phyloP scores from a whole-genome alignment of 2,329 filamentous ascomycete genomes.

The Pestalotiopsis sp. region DNA sequence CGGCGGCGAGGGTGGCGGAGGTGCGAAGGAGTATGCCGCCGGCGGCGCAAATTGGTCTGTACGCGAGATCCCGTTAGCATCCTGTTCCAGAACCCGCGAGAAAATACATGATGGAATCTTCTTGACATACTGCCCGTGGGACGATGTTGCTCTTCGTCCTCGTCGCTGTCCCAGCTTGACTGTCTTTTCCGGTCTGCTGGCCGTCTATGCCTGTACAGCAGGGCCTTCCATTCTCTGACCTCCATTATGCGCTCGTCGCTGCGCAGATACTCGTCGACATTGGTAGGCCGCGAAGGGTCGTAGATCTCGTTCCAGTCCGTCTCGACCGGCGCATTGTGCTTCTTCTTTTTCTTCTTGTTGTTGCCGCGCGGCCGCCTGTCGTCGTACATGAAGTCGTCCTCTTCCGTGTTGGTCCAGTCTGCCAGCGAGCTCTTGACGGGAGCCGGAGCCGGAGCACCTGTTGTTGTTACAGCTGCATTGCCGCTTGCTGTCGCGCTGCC shows the following conservation, averaged over 20 bases:
- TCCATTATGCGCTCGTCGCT: conserved; percentile 84
- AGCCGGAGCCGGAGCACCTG: conserved; percentile 40
- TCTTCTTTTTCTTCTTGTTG: conserved; percentile 71
- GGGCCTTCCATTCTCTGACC: conserved; percentile 81
- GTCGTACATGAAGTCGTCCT: conserved; percentile 80
- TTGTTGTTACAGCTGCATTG: conserved; percentile 17
- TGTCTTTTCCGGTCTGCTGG: conserved; percentile 40
- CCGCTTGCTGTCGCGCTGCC: conserved; percentile 23
- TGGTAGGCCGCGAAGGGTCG: conserved; percentile 80
- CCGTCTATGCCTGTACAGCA: conserved; percentile 72
- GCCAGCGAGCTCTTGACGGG: conserved; percentile 70
- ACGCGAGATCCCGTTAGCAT: neutral
- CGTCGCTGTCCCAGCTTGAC: conserved; percentile 35
- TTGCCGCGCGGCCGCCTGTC: conserved; percentile 72
- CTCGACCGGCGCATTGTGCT: conserved; percentile 55
- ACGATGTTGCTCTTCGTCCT: conserved; percentile 35
- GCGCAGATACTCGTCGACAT: conserved; percentile 79
- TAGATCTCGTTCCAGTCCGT: conserved; percentile 94
- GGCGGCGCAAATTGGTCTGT: conserved; percentile 64
- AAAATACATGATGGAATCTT: neutral
- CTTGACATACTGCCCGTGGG: conserved; percentile 21
- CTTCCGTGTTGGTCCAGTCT: conserved; percentile 77
- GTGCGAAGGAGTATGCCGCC: conserved; percentile 57
- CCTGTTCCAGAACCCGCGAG: neutral
- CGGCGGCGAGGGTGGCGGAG: conserved; percentile 54